These are phyloP conservation scores for Calocybe gambosa DNA, from an alignment of 1,284 basidiomycete species.

Conservation along the genomic window DNA sequence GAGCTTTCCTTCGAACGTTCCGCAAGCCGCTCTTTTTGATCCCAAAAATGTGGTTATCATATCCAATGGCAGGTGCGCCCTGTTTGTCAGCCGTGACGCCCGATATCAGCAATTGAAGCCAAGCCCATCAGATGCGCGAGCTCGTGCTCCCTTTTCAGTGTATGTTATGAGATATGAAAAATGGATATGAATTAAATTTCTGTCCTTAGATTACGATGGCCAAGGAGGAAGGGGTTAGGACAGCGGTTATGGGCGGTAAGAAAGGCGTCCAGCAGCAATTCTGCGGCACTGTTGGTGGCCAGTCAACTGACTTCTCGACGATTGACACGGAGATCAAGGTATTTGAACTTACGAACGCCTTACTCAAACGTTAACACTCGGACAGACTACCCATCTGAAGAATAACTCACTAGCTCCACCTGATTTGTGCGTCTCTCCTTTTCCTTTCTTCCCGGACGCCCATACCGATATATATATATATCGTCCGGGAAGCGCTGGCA, in stretches of 20 bases:
- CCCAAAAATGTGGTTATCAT: slow-evolving; percentile 48
- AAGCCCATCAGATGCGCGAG: slow-evolving; percentile 33
- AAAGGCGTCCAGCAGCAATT: slow-evolving; percentile 47
- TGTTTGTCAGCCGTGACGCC: not conserved
- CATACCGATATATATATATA: not conserved
- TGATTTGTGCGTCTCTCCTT: slow-evolving; percentile 43
- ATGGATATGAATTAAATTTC: not conserved
- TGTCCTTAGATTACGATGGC: slow-evolving; percentile 49
- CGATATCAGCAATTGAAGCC: slow-evolving; percentile 1
- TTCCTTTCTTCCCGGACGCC: not conserved
- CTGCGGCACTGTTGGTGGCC: slow-evolving; percentile 56
- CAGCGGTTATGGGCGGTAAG: slow-evolving; percentile 52
- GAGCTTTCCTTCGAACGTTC: slow-evolving; percentile 34
- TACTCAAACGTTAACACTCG: slow-evolving; percentile 4
- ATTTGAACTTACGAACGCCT: slow-evolving; percentile 6
- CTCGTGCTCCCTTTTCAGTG: slow-evolving; percentile 58
- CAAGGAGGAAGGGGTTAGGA: slow-evolving; percentile 50
- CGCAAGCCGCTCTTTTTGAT: slow-evolving; percentile 44
- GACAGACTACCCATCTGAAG: slow-evolving; percentile 46
- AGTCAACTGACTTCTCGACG: slow-evolving; percentile 51
- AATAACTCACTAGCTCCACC: slow-evolving; percentile 53
- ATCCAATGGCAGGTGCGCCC: slow-evolving; percentile 42
- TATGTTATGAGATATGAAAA: slow-evolving; percentile 21
- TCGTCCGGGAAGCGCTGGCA: slow-evolving; percentile 6
- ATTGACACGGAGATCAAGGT: slow-evolving; percentile 62